Evolutionary conservation across 176 grass and related monocot genomes (phyloP), one percentile per base, ranked within the genome.

Genomic region (Chrysopogon serrulatus): DNA sequence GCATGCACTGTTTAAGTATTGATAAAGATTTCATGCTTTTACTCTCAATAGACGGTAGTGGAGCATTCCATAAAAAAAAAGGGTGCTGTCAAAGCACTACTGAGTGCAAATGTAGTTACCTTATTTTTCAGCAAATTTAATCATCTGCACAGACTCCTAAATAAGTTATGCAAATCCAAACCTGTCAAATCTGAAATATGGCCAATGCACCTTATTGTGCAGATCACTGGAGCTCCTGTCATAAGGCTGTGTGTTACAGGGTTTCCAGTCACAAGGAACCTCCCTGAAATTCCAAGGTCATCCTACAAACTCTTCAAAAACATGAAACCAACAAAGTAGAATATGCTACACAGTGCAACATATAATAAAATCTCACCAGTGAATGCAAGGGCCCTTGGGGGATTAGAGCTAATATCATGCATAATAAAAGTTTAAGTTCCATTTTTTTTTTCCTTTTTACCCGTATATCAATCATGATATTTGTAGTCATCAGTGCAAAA

Each of bases 31-130:
- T 51, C 39, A 23, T 39, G 32, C 49, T 62, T 69, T 87, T 56
- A 42, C 42, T 73, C 10, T 15, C 32, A 69, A 64, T 81, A 81
- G 34, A 35, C 6, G 27, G 45, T 68, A 71, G 49, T 82, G 86
- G 64, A 83, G 39, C 73, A 71, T 82, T 82, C 56, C 64, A 87
- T 69, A 76, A 77, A 83, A 63, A 10, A 10, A 42, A 61, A 87
- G 26, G 31, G 24, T 67, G 47, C 21, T 54, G 47, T 68, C 61
- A 53, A 87, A 67, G 40, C 64, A 62, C 37, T 9, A 61, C n/a
- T 13, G 47, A 71, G 34, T 70, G 79, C 47, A 56, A 69, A 56
- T 30, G 15, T 10, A 53, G 9, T 81, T 54, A 81, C 45, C 64
- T 69, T 33, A 18, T 83, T 83, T 30, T 56, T 47, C 81, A 33